Percentiles rank a stretch among this genome's conserved stretches.
Conservation (phyloP, 306 rosid species). For the Betula pendula region DNA sequence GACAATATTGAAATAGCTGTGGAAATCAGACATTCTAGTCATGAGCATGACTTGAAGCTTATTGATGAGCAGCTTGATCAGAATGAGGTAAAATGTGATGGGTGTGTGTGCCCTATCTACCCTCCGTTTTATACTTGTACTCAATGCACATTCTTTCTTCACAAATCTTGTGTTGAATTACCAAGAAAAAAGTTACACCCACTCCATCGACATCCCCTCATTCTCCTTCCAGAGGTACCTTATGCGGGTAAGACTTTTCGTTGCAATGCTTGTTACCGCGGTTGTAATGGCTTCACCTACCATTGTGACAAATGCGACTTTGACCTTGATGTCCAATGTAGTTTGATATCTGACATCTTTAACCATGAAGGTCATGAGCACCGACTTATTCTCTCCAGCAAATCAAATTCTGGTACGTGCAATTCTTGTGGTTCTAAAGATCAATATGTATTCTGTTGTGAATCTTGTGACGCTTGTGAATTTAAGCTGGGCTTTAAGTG, state of each 20-base stretch:
- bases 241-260: rapidly evolving
- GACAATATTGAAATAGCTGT: background rate
- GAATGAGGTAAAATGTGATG: background rate
- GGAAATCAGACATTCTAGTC: background rate
- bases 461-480: background rate
- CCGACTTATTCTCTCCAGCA: background rate
- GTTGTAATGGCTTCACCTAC: background rate
- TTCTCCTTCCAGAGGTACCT: rapidly evolving
- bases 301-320: rapidly evolving
- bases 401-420: background rate
- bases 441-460: too few species aligned
- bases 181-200: background rate
- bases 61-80: too few species aligned
- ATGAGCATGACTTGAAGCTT: background rate
- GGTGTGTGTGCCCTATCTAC: background rate
- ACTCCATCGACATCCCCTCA: background rate
- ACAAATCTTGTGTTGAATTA: background rate
- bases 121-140: background rate
- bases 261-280: rapidly evolving
- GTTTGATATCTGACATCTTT: background rate
- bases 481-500: background rate
- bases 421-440: background rate
- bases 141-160: background rate
- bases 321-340: background rate
- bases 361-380: background rate